Conservation (phyloP, 1,139 yeast genomes). For the Zygoascus meyerae region DNA sequence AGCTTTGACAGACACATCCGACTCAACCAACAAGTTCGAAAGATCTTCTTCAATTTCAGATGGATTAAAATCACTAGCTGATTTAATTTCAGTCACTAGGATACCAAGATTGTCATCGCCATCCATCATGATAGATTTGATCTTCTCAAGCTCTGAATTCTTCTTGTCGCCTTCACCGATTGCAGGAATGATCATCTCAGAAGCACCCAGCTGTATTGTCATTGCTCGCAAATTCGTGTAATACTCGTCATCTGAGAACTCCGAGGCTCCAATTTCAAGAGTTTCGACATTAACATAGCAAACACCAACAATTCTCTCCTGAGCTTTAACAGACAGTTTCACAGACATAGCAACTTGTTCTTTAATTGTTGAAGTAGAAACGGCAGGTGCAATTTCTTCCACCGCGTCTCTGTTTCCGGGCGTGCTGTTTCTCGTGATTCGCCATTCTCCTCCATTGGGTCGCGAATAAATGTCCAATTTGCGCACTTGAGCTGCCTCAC, state of each 20-base stretch:
- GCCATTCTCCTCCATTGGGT: slow-evolving; percentile 42
- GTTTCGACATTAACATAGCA: slow-evolving; percentile 73
- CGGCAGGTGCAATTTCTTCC: slow-evolving; percentile 60
- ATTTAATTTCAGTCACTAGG: slow-evolving; percentile 52
- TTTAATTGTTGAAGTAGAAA: not conserved
- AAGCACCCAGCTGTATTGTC: slow-evolving; percentile 80
- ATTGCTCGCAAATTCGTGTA: slow-evolving; percentile 81
- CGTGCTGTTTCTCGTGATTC: slow-evolving; percentile 58
- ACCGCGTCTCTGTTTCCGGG: slow-evolving; percentile 87
- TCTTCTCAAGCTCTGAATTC: slow-evolving; percentile 40
- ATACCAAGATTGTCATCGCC: slow-evolving; percentile 46
- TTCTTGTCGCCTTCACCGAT: slow-evolving; percentile 33
- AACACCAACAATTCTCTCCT: slow-evolving; percentile 62
- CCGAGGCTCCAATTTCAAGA: slow-evolving; percentile 62
- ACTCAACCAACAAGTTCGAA: slow-evolving; percentile 52
- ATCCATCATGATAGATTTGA: slow-evolving; percentile 53
- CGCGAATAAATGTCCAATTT: slow-evolving; percentile 72
- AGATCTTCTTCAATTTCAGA: slow-evolving; percentile 73
- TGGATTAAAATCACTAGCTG: slow-evolving; percentile 49
- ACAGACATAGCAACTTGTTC: slow-evolving; percentile 46
- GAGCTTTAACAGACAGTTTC: slow-evolving; percentile 43
- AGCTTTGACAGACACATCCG: slow-evolving; percentile 39
- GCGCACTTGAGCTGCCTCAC: slow-evolving; percentile 8
- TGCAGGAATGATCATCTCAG: slow-evolving; percentile 67
- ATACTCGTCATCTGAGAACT: slow-evolving; percentile 81